These are phyloP conservation scores for Xylariaceae sp. DNA, from an alignment of 2,329 filamentous ascomycete species.

Conservation along the genomic window DNA sequence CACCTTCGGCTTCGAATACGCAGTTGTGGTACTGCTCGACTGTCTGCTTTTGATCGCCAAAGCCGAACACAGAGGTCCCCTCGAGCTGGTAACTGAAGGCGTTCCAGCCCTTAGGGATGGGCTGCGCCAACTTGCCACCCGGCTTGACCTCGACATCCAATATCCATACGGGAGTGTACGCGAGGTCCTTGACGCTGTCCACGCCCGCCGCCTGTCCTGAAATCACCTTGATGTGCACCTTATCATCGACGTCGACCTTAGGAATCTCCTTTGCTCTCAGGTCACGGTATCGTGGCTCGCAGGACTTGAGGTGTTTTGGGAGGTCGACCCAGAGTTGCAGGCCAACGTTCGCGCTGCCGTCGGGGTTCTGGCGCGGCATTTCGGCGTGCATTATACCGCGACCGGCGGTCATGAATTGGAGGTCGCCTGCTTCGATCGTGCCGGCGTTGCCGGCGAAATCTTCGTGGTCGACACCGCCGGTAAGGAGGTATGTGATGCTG, in stretches of 20 bases:
- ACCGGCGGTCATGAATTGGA: constrained; percentile 98
- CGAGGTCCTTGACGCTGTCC: constrained; percentile 83
- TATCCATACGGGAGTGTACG: constrained; percentile 97
- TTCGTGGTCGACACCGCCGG: constrained; percentile 50
- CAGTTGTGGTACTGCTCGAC: constrained; percentile 79
- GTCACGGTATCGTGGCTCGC: constrained; percentile 90
- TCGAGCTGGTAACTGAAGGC: constrained; percentile 83
- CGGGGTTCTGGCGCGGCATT: constrained; percentile 78
- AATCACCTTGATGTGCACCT: constrained; percentile 83
- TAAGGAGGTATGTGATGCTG: constrained; percentile 62
- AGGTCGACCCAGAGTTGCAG: constrained; percentile 96
- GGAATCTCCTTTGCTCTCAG: constrained; percentile 77
- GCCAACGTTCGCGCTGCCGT: constrained; percentile 75
- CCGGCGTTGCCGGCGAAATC: constrained; percentile 50
- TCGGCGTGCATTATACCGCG: constrained; percentile 90
- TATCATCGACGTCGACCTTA: constrained; percentile 63
- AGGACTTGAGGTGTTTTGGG: constrained; percentile 74
- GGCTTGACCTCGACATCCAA: constrained; percentile 78
- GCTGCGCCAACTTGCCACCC: constrained; percentile 72
- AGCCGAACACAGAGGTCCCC: constrained; percentile 63
- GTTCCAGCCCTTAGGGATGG: constrained; percentile 78
- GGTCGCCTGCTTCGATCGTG: constrained; percentile 78
- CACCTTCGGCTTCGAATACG: constrained; percentile 77
- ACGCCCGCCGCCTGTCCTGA: constrained; percentile 79
- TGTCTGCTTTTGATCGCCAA: constrained; percentile 42